Conservation (phyloP, 169 alveolate genomes). For the Toxoplasma gondii region DNA sequence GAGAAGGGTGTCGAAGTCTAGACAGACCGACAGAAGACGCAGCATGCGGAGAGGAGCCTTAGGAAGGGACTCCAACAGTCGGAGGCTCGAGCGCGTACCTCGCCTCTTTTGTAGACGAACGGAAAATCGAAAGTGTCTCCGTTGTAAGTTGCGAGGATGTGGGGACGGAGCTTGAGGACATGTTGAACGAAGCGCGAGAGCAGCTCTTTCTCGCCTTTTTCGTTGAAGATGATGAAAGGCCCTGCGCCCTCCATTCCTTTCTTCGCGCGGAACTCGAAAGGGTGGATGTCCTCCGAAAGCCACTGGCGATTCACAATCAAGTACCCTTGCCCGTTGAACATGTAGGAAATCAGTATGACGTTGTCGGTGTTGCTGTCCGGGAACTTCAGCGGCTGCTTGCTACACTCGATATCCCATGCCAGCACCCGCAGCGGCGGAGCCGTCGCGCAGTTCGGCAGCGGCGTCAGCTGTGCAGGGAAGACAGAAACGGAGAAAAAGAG, state of each 20-base stretch:
- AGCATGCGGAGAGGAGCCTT: no score
- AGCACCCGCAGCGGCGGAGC: slow-evolving; percentile 91
- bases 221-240: slow-evolving; percentile 78
- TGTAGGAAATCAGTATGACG: slow-evolving; percentile 74
- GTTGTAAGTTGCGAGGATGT: slow-evolving; percentile 92
- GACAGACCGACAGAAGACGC: no score
- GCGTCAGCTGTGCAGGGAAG: slow-evolving; percentile 30
- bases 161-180: slow-evolving; percentile 67
- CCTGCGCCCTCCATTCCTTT: slow-evolving; percentile 93
- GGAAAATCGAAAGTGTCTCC: slow-evolving; percentile 99
- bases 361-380: slow-evolving; percentile 94
- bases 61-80: no score
- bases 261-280: slow-evolving; percentile 96
- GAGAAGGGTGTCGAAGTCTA: no score
- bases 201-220: slow-evolving; percentile 78
- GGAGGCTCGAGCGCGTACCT: no score
- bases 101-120: slow-evolving; percentile 93
- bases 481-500: not conserved
- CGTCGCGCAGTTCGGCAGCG: slow-evolving; percentile 75
- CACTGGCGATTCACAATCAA: slow-evolving; percentile 94
- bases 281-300: slow-evolving; percentile 93
- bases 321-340: slow-evolving; percentile 94
- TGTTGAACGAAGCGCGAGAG: slow-evolving; percentile 76
- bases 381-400: slow-evolving; percentile 96
- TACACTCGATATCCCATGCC: slow-evolving; percentile 99